Evolutionary conservation across 2,329 filamentous ascomycete species (phyloP).

Genomic region (Aspergillus phoenicis): DNA sequence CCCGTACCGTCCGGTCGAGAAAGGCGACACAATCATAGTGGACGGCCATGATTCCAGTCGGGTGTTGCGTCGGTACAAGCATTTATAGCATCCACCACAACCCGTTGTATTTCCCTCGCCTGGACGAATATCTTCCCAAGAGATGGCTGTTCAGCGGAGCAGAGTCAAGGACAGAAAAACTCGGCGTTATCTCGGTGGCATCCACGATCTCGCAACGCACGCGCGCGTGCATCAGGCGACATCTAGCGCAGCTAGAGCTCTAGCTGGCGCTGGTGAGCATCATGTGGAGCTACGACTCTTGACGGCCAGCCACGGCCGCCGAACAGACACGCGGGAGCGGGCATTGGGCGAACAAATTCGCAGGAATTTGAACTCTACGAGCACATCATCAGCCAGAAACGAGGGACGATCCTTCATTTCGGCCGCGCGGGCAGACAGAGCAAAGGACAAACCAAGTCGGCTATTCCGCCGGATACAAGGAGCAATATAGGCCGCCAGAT

Average conservation of each 20-base stretch:
- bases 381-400: slow-evolving; percentile 4
- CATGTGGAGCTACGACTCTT: slow-evolving; percentile 1
- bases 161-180: background rate
- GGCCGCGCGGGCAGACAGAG: background rate
- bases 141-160: slow-evolving; percentile 57
- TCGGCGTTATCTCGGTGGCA: background rate
- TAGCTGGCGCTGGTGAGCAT: background rate
- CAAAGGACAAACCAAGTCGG: background rate
- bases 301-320: slow-evolving; percentile 1
- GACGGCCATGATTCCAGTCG: slow-evolving; percentile 17
- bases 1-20: slow-evolving; percentile 7
- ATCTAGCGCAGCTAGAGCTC: slow-evolving; percentile 1
- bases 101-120: slow-evolving; percentile 56
- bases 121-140: slow-evolving; percentile 61
- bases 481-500: background rate
- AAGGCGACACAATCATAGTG: slow-evolving; percentile 8
- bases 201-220: slow-evolving; percentile 1
- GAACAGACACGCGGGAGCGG: background rate
- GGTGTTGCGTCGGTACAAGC: slow-evolving; percentile 14
- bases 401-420: slow-evolving; percentile 8
- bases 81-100: slow-evolving; percentile 22
- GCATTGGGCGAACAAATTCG: slow-evolving; percentile 1
- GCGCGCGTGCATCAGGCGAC: slow-evolving; percentile 1
- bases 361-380: slow-evolving; percentile 3
- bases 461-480: slow-evolving; percentile 2